phyloP scores from a whole-genome alignment of 2,329 filamentous ascomycete species.

The Monilinia polystroma region DNA sequence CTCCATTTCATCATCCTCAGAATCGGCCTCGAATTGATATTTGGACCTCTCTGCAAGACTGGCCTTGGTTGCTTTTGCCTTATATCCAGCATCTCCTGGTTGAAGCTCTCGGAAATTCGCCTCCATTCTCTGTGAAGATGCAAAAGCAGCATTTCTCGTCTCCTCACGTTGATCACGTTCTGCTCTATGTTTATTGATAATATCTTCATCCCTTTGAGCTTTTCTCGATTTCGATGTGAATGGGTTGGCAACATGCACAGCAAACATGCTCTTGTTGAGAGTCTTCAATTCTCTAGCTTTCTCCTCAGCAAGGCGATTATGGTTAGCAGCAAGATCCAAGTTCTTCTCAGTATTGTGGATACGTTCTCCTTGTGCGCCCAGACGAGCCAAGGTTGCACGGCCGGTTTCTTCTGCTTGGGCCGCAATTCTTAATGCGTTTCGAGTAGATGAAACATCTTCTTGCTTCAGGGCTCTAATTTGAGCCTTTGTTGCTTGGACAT shows the following conservation, averaged over 20 bases:
- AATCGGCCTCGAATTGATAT: slow-evolving; percentile 68
- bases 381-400: slow-evolving; percentile 66
- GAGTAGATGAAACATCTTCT: slow-evolving; percentile 69
- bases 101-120: slow-evolving; percentile 48
- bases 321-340: slow-evolving; percentile 74
- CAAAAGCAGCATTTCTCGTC: slow-evolving; percentile 55
- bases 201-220: slow-evolving; percentile 63
- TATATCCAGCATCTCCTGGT: slow-evolving; percentile 38
- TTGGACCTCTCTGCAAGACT: slow-evolving; percentile 63
- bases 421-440: slow-evolving; percentile 67
- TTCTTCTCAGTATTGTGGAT: slow-evolving; percentile 81
- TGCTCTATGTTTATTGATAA: slow-evolving; percentile 66
- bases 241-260: slow-evolving; percentile 73
- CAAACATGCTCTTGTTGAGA: slow-evolving; percentile 88
- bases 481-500: slow-evolving; percentile 68
- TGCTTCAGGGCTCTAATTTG: slow-evolving; percentile 76
- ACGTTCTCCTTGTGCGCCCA: slow-evolving; percentile 76
- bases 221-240: slow-evolving; percentile 70
- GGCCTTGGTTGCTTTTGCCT: slow-evolving; percentile 35
- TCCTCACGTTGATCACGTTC: slow-evolving; percentile 66
- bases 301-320: slow-evolving; percentile 74
- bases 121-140: slow-evolving; percentile 55
- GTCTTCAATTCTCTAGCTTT: slow-evolving; percentile 81
- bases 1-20: slow-evolving; percentile 54
- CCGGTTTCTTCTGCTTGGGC: slow-evolving; percentile 70